Base-by-base conservation (phyloP, 2,329 filamentous ascomycete genomes). In the Apiospora arundinis region DNA sequence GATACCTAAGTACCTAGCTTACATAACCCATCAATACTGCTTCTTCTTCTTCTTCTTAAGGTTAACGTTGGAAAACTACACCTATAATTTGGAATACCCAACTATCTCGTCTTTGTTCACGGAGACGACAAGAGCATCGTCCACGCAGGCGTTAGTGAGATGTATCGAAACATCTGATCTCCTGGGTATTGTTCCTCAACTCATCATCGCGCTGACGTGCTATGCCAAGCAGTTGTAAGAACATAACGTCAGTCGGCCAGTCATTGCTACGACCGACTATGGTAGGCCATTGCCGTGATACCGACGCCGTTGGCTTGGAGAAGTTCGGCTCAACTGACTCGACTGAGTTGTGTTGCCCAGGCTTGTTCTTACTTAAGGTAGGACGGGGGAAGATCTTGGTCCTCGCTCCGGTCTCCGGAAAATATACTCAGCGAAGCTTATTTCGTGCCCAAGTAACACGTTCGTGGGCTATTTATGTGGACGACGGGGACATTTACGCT, bases 381-480 rank as follows among this genome's bases (percentile, higher is more conserved):
- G 25, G 28, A 18, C 32, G 18, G 56, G n/a, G 40, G 56, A 63
- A 40, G 32, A 63, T 63, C 56, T 40, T 7, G 28, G 18, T 40
- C 56, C 56, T 40, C 56, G 56, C 28, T 14, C 56, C 56, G 32
- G 56, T 28, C 32, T n/a, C 56, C 32, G 56, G 56, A 23, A 2
- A 45, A n/a, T 40, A n/a, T 63, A 40, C 7, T 63, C 56, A 8
- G 40, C 32, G 56, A 63, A 63, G 56, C 56, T 63, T 63, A 63
- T 63, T 23, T 40, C 56, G 11, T n/a, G 56, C 21, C 56, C 32
- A 9, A n/a, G 21, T n/a, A 21, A 40, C 56, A 45, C 12, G 42
- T 45, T 18, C 42, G 16, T 23, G 56, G 56, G 56, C 14, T 32
- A 2, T 63, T 63, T 45, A 45, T 45, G 42, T 40, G 23, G 28